Base-by-base conservation (phyloP, 2,329 filamentous ascomycete species). In the Fusarium vanettenii region DNA sequence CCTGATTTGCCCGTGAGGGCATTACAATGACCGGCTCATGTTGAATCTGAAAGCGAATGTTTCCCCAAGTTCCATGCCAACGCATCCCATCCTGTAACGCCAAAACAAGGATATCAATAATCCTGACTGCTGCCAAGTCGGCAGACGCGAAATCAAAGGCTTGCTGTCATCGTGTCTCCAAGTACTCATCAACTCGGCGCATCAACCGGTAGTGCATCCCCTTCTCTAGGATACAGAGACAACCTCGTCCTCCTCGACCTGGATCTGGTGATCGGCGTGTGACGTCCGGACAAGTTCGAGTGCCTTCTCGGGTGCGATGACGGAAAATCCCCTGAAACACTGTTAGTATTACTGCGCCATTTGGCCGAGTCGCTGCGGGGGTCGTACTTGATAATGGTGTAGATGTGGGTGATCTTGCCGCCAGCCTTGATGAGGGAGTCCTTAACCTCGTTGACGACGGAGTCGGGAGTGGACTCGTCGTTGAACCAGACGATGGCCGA, bases 401-500 rank as follows among this genome's bases (percentile, higher is more conserved):
- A 97, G 79, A 92, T 89, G 85, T 97, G 94, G 25, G 93, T 97
- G 77, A 98, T 94, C 60, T 89, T 84, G 43, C 94, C 94, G 60
- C 94, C 94, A 43, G 91, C 92, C 55, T 91, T 86, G 62, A 87
- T 84, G 78, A 98, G 92, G 3, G 90, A 89, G 48, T 92, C 84
- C 86, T 93, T 97, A 52, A 94, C 95, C 66, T 93, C 83, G 25
- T 91, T 85, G 35, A 98, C 82, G 39, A 97, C 85, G 39, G 86
- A 87, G 73, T 92, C 86, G 22, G 94, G 92, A 4, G 85, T 77
- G 16, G 91, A 93, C 57, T 90, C 87, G 61, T 91, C 86, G 27
- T 93, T 91, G 80, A 95, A 98, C 79, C 89, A 94, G 79, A 98
- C 88, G 77, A 98, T 92, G 73, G 97, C 91, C 39, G 91, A 90